These are phyloP conservation scores for Phytopythium vexans DNA, from an alignment of 352 stramenopile species.

Conservation along the genomic window DNA sequence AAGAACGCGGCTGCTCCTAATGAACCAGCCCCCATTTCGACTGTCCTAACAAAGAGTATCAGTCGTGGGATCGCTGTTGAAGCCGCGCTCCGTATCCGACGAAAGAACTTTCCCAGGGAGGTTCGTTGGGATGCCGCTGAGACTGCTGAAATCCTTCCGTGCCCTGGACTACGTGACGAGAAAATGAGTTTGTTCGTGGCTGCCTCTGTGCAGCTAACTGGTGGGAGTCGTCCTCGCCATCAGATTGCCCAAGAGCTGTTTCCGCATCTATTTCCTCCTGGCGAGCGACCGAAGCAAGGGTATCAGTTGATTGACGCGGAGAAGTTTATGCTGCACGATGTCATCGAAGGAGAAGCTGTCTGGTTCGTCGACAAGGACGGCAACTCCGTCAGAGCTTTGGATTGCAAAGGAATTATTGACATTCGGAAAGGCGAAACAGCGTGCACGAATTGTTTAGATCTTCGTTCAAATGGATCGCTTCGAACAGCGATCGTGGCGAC, in stretches of 20 bases:
- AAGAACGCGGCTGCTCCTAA: constrained; percentile 2
- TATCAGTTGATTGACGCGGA: constrained; percentile 43
- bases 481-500: constrained; percentile 31
- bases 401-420: constrained; percentile 55
- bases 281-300: constrained; percentile 16
- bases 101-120: constrained; percentile 48
- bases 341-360: constrained; percentile 61
- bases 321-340: constrained; percentile 70
- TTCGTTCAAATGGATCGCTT: constrained; percentile 53
- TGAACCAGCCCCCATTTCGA: constrained; percentile 2
- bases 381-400: constrained; percentile 59
- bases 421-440: constrained; percentile 29
- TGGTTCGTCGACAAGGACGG: constrained; percentile 85
- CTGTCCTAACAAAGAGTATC: not conserved
- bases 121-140: constrained; percentile 54
- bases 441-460: constrained; percentile 40
- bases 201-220: constrained; percentile 55
- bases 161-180: constrained; percentile 59
- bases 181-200: constrained; percentile 54
- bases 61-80: constrained; percentile 2
- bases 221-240: constrained; percentile 52
- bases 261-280: constrained; percentile 45
- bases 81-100: constrained; percentile 1
- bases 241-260: constrained; percentile 74
- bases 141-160: constrained; percentile 40